Conservation (phyloP, 768 basidiomycete genomes). For the Exidia glandulosa region DNA sequence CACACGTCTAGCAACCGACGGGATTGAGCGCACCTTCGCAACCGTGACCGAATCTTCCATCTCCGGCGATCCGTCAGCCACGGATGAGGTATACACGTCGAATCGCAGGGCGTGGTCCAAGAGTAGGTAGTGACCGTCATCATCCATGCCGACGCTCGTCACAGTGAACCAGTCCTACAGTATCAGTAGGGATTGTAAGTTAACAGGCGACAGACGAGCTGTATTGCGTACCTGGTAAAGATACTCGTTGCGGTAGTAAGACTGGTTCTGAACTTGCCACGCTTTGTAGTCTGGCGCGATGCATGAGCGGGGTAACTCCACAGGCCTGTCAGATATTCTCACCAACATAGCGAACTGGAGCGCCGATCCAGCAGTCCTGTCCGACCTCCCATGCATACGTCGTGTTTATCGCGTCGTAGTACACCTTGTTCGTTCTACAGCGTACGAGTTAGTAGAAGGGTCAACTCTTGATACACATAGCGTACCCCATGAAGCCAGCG, state of each 20-base stretch:
- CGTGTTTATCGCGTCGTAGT: background rate
- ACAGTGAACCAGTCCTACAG: background rate
- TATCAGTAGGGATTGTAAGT: background rate
- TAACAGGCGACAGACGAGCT: background rate
- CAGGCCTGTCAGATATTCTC: too few species aligned
- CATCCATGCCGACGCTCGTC: background rate
- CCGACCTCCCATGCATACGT: background rate
- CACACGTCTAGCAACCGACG: background rate
- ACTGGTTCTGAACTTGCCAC: background rate
- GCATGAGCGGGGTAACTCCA: too few species aligned
- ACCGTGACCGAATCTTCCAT: background rate
- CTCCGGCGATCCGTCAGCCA: background rate
- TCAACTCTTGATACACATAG: background rate
- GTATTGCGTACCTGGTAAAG: background rate
- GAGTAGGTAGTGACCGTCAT: background rate
- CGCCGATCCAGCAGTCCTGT: background rate
- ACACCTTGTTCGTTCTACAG: background rate
- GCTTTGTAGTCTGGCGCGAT: background rate
- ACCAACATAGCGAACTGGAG: background rate
- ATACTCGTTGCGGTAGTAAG: background rate
- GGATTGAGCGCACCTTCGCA: background rate
- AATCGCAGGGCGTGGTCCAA: background rate
- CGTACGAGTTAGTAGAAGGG: background rate
- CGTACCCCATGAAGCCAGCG: background rate
- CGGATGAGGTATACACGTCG: background rate